Conservation (phyloP, 345 rosid genomes). For the Eucalyptus albens region DNA sequence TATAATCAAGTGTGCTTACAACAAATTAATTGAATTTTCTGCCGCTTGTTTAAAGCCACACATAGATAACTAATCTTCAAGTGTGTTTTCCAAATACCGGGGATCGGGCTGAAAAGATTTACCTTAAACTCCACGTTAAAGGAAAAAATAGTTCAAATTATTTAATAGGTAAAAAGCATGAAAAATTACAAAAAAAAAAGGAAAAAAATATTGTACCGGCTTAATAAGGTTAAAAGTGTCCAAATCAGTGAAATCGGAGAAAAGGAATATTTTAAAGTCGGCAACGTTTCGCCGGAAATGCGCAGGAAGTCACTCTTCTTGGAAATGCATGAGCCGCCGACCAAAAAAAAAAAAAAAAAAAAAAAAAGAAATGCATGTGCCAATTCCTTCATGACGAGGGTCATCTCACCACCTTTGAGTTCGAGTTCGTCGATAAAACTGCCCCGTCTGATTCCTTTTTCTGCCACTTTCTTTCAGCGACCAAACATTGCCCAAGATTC, state of each 20-base stretch:
- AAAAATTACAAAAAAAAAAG: accelerated
- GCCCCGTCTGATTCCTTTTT: not conserved
- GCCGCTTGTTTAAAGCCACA: no score
- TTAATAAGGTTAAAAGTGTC: no score
- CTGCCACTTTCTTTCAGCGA: accelerated
- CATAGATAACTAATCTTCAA: no score
- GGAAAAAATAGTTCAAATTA: no score
- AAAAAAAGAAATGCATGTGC: no score
- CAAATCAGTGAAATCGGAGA: not conserved
- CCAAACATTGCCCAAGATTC: not conserved
- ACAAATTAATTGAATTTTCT: accelerated
- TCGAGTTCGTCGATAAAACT: not conserved
- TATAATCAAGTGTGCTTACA: accelerated
- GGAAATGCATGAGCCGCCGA: not conserved
- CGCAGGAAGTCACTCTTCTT: not conserved
- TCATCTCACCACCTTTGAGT: accelerated
- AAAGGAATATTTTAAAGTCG: not conserved
- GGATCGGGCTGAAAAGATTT: no score
- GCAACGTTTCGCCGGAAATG: not conserved
- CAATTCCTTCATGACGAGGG: accelerated
- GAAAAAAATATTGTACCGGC: no score
- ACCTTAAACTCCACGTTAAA: no score
- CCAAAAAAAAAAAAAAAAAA: accelerated
- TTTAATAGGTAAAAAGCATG: no score
- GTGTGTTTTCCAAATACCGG: no score